A percentile compares a stretch with the other conserved stretches of the same genome.
These are phyloP conservation scores for Linderniella brevidens DNA, from an alignment of 257 asterid species.

Conservation along the genomic window DNA sequence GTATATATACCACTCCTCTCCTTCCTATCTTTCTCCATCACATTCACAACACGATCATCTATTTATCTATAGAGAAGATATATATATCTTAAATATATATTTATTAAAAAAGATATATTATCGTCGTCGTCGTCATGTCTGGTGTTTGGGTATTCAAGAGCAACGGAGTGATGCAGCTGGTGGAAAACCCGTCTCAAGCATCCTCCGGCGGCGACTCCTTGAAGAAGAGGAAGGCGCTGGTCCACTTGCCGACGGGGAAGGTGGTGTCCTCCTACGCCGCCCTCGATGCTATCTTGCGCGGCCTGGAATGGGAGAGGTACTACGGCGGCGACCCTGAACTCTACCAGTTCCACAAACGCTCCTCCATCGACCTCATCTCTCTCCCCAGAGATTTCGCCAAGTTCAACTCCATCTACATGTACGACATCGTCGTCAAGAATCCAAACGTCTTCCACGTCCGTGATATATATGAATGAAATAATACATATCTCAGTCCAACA, in stretches of 20 bases:
- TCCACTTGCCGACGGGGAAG: constrained; percentile 53
- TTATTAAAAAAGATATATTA: no score
- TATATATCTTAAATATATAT: no score
- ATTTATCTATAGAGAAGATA: no score
- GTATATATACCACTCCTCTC: no score
- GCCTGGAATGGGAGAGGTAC: constrained; percentile 78
- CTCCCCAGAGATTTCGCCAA: constrained; percentile 56
- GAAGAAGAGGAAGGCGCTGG: constrained; percentile 34
- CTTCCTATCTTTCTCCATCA: no score
- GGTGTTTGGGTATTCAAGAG: constrained; percentile 84
- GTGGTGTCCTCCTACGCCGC: constrained; percentile 41
- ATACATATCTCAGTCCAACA: no score
- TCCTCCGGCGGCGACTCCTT: constrained; percentile 1
- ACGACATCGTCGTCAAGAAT: constrained; percentile 76
- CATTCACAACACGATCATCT: no score
- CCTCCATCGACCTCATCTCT: constrained; percentile 72
- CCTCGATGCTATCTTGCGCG: constrained; percentile 40
- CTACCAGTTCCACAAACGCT: constrained; percentile 56
- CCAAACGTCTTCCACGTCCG: constrained; percentile 78
- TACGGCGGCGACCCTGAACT: constrained; percentile 36
- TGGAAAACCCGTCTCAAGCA: constrained; percentile 27
- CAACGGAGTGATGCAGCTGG: constrained; percentile 64
- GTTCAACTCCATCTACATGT: constrained; percentile 73
- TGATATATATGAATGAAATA: constrained; percentile 12
- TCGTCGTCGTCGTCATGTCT: no score